phyloP scores from a whole-genome alignment of 805 yeast genomes.

The Myxozyma sirexii region DNA sequence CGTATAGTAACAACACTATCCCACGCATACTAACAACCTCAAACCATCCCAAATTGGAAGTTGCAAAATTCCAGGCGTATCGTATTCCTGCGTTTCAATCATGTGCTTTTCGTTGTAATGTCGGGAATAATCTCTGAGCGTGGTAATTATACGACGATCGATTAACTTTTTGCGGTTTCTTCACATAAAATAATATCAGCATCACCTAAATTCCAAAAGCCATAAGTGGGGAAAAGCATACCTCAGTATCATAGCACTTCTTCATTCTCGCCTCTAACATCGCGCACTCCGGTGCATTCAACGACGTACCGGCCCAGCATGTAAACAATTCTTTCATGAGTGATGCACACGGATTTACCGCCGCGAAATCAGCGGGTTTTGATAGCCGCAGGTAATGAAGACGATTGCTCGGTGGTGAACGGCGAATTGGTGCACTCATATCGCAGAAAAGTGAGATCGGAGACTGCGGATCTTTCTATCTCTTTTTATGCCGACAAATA shows the following conservation, averaged over 20 bases:
- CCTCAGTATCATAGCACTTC: conserved; percentile 23
- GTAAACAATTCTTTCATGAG: conserved; percentile 25
- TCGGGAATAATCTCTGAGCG: conserved; percentile 32
- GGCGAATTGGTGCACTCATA: neutral
- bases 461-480: too few species aligned
- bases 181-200: too few species aligned
- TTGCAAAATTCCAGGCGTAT: too few species aligned
- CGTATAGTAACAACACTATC: neutral
- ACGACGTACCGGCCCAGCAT: conserved; percentile 35
- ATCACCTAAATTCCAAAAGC: too few species aligned
- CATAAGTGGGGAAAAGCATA: neutral
- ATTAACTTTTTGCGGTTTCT: conserved; percentile 5
- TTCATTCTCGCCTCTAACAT: conserved; percentile 16
- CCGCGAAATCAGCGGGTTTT: conserved; percentile 2
- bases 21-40: neutral
- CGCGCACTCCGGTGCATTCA: conserved; percentile 27
- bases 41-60: too few species aligned
- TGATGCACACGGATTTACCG: conserved; percentile 22
- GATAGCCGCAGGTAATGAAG: conserved; percentile 17
- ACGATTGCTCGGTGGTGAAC: conserved; percentile 12
- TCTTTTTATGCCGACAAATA: too few species aligned
- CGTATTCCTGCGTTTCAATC: conserved; percentile 8
- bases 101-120: conserved; percentile 17
- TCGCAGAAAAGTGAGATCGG: too few species aligned
- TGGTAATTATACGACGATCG: conserved; percentile 34